Evolutionary conservation across 1,284 basidiomycete species (phyloP).

Genomic region (Ceratobasidium papillatum): DNA sequence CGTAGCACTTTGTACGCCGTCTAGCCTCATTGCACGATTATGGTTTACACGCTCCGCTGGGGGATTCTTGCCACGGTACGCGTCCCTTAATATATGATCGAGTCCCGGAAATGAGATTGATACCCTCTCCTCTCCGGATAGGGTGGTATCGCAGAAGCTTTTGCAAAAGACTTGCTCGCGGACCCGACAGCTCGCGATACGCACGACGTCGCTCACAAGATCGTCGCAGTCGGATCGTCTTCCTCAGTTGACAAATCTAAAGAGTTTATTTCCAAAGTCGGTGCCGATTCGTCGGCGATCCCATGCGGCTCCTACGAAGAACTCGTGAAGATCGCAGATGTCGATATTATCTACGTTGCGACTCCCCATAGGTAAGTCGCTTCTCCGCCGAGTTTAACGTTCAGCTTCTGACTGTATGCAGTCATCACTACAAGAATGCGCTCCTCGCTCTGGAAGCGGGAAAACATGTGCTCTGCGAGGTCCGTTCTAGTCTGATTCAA

Average conservation of each 20-base stretch:
- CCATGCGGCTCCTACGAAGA: constrained; percentile 81
- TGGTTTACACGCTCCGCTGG: constrained; percentile 42
- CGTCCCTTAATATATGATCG: not conserved
- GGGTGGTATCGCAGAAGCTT: constrained; percentile 47
- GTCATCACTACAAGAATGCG: constrained; percentile 82
- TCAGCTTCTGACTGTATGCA: constrained; percentile 73
- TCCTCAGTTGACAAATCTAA: constrained; percentile 69
- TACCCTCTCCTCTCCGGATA: not conserved
- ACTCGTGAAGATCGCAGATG: constrained; percentile 75
- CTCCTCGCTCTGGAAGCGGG: constrained; percentile 78
- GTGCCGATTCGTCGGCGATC: constrained; percentile 64
- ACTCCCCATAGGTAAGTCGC: constrained; percentile 36
- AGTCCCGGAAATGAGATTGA: not conserved
- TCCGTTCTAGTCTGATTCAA: constrained; percentile 74
- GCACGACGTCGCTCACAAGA: constrained; percentile 77
- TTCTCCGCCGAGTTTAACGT: not conserved
- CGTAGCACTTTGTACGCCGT: not conserved
- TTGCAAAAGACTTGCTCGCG: constrained; percentile 46
- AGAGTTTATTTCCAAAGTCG: constrained; percentile 62
- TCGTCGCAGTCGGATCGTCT: constrained; percentile 84
- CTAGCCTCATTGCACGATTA: not conserved
- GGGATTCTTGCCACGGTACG: constrained; percentile 45
- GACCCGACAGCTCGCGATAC: constrained; percentile 60
- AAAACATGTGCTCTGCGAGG: constrained; percentile 90
- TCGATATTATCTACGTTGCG: constrained; percentile 85